Evolutionary conservation across 805 yeast genomes (phyloP).

Genomic region (Blastobotrys americana): DNA sequence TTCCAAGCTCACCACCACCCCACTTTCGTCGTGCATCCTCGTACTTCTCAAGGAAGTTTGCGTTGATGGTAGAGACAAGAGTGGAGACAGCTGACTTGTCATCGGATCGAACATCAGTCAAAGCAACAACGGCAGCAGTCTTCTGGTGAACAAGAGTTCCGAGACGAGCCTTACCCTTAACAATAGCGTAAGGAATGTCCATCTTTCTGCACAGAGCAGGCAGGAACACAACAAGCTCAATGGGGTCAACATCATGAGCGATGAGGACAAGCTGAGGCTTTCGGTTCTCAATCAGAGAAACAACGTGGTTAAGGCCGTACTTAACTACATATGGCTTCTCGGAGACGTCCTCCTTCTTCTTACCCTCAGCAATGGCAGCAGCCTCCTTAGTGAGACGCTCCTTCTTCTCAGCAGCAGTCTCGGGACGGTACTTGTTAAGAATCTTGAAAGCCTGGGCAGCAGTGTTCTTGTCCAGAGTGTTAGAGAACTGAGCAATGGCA

Average conservation of each 20-base stretch:
- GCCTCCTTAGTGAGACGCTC: slow-evolving; percentile 99
- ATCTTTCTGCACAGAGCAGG: slow-evolving; percentile 99
- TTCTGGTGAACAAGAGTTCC: slow-evolving; percentile 97
- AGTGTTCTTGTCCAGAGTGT: slow-evolving; percentile 96
- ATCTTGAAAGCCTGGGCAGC: slow-evolving; percentile 96
- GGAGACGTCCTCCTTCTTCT: slow-evolving; percentile 92
- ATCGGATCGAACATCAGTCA: slow-evolving; percentile 90
- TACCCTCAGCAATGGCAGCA: slow-evolving; percentile 97
- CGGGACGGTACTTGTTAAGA: slow-evolving; percentile 99
- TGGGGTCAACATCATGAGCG: slow-evolving; percentile 99
- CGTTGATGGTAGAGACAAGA: slow-evolving; percentile 84
- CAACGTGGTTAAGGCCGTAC: slow-evolving; percentile 99
- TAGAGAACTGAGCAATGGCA: slow-evolving; percentile 92
- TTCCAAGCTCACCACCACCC: slow-evolving; percentile 99
- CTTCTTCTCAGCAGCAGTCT: slow-evolving; percentile 95
- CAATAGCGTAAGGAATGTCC: slow-evolving; percentile 98
- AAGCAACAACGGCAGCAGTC: slow-evolving; percentile 94
- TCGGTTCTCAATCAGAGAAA: slow-evolving; percentile 94
- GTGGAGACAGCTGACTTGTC: slow-evolving; percentile 93
- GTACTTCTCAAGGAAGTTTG: slow-evolving; percentile 89
- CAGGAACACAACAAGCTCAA: slow-evolving; percentile 92
- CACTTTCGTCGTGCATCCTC: slow-evolving; percentile 97
- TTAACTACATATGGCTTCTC: slow-evolving; percentile 95
- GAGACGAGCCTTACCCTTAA: slow-evolving; percentile 97
- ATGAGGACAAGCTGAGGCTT: slow-evolving; percentile 95